Conservation (phyloP, 2,329 filamentous ascomycete species). For the Aspergillus sp. region DNA sequence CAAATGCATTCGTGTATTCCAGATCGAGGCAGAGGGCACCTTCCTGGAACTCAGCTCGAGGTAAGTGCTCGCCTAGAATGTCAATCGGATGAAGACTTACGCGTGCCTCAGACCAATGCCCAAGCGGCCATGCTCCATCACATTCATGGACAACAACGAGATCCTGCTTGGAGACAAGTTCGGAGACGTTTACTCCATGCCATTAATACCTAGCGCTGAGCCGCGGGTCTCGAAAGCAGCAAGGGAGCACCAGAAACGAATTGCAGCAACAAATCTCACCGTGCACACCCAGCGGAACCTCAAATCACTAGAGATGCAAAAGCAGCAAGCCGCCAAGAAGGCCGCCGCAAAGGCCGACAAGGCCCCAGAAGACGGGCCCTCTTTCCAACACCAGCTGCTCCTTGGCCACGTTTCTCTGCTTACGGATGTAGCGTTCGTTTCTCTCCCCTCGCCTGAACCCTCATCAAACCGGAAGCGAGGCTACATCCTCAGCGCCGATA, state of each 20-base stretch:
- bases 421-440: constrained; percentile 69
- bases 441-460: constrained; percentile 42
- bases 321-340: constrained; percentile 51
- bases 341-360: constrained; percentile 48
- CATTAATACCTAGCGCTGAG: constrained; percentile 60
- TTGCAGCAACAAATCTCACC: constrained; percentile 61
- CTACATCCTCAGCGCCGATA: constrained; percentile 70
- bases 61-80: constrained; percentile 49
- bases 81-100: constrained; percentile 15
- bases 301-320: constrained; percentile 61
- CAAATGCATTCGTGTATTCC: constrained; percentile 85
- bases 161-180: constrained; percentile 93
- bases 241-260: constrained; percentile 47
- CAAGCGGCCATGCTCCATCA: constrained; percentile 81
- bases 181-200: constrained; percentile 90
- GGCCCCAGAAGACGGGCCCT: constrained; percentile 40
- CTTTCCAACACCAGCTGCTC: constrained; percentile 76
- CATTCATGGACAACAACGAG: constrained; percentile 69
- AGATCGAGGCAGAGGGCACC: constrained; percentile 63
- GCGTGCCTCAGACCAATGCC: constrained; percentile 70
- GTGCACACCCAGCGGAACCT: constrained; percentile 67
- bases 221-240: constrained; percentile 39
- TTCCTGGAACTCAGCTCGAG: constrained; percentile 73
- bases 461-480: constrained; percentile 52
- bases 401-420: constrained; percentile 96